phyloP scores from a whole-genome alignment of 768 basidiomycete species.

The Guyanaporus albipodus region DNA sequence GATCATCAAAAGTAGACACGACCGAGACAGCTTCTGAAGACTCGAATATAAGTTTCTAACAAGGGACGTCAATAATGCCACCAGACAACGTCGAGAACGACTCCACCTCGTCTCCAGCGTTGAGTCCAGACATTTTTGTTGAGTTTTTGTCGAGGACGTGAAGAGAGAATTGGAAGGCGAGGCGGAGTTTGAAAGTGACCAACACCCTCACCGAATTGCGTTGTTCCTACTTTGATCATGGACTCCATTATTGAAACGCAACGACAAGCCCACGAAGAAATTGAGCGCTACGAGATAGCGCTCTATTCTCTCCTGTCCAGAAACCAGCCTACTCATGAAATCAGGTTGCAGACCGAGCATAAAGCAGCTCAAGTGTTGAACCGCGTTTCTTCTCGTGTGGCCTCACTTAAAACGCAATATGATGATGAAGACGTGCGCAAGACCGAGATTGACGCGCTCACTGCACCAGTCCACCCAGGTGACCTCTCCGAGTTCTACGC shows the following conservation, averaged over 20 bases:
- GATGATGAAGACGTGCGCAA: conserved; percentile 71
- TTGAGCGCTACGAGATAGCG: conserved; percentile 87
- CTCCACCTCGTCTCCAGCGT: conserved; percentile 78
- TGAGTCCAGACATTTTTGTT: conserved; percentile 74
- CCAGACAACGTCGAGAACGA: conserved; percentile 16
- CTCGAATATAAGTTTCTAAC: conserved; percentile 89
- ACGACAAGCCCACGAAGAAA: conserved; percentile 92
- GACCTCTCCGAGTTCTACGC: conserved; percentile 94
- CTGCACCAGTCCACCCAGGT: conserved; percentile 53
- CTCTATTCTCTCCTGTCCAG: conserved; percentile 80
- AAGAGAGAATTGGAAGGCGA: conserved; percentile 18
- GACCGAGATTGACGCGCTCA: conserved; percentile 61
- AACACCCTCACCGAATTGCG: neutral
- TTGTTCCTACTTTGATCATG: conserved; percentile 43
- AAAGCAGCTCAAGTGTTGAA: conserved; percentile 87
- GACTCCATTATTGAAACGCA: conserved; percentile 94
- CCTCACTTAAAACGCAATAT: conserved; percentile 67
- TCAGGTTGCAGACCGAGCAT: conserved; percentile 73
- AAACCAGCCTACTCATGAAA: conserved; percentile 57
- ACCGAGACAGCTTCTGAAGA: conserved; percentile 90
- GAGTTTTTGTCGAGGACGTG: conserved; percentile 34
- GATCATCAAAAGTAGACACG: conserved; percentile 86
- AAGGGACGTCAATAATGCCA: neutral
- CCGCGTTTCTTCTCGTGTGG: conserved; percentile 68
- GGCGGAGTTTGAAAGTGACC: conserved; percentile 54